phyloP scores from a whole-genome alignment of 257 asterid genomes.

The Coffea eugenioides region DNA sequence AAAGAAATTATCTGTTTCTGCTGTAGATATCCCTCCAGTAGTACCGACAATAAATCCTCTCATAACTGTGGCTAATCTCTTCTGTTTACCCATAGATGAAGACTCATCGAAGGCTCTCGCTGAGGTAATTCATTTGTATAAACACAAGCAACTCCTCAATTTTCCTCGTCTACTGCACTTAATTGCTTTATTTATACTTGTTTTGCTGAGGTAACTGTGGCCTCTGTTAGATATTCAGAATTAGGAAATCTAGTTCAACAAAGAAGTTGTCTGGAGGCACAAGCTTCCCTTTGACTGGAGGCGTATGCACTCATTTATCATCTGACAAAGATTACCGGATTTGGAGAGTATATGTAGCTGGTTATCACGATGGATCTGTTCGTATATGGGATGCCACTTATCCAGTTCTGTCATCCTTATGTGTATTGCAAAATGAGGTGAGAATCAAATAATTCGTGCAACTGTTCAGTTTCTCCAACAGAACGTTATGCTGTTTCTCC shows the following conservation, averaged over 20 bases:
- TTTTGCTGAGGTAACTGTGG: conserved; percentile 19
- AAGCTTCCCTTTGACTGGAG: conserved; percentile 76
- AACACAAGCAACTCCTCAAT: conserved; percentile 4
- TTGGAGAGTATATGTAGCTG: conserved; percentile 60
- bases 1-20: conserved; percentile 39
- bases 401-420: conserved; percentile 65
- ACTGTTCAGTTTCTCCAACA: neutral
- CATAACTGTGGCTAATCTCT: conserved; percentile 63
- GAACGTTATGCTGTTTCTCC: neutral
- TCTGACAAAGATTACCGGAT: conserved; percentile 46
- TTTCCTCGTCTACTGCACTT: conserved; percentile 17
- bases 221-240: conserved; percentile 41
- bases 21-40: conserved; percentile 55
- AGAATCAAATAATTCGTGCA: conserved; percentile 11
- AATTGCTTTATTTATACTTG: conserved; percentile 12
- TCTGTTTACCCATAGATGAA: conserved; percentile 40
- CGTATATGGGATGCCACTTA: conserved; percentile 86
- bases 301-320: conserved; percentile 54
- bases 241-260: conserved; percentile 30
- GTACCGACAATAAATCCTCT: conserved; percentile 68
- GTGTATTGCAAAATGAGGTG: conserved; percentile 60
- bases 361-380: conserved; percentile 87
- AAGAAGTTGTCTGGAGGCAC: conserved; percentile 40
- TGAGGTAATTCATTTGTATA: conserved; percentile 44
- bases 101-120: conserved; percentile 33